Evolutionary conservation across 306 rosid genomes (phyloP), one percentile per base, ranked within the genome.

Genomic region (Astragalus glycyphyllos): DNA sequence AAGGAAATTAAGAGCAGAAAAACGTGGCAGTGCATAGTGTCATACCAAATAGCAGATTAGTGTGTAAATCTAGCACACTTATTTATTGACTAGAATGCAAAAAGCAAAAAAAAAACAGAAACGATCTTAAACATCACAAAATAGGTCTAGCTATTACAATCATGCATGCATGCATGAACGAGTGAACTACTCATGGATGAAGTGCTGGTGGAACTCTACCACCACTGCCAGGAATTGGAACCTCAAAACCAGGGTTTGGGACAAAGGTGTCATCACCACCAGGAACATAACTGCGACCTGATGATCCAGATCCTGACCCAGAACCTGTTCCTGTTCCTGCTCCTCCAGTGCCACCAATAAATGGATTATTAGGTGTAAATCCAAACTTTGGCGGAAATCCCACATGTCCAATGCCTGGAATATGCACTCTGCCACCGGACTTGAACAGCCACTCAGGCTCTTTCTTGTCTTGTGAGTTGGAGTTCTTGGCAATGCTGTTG

Each of bases 191-290:
- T 88, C 81, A 91, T 15, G 89, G 89, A 54, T 11, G 16, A 73
- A 15, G 26, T 8, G 80, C 7, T 5, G 50, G 44, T 31, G 87
- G 83, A 77, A 48, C 72, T 60, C 76, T 69, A 14, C 74, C 78
- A 51, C 83, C 84, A 20, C 55, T 20, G n/a, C 86, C 89, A 6
- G 91, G 92, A 76, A 16, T 71, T 7, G 95, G 92, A 73, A 82
- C 88, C 82, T 87, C 92, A 46, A 38, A 60, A 29, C 94, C 94
- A 0, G 92, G 95, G 82, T 88, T 88, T 46, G 92, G 96, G 50
- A 80, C 76, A 31, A 82, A 83, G 0, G 87, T 89, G 71, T 89
- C 92, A 72, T 92, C 96, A 4, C 80, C 87, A 42, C 95, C 98
- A 0, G 98, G 96, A 53, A 90, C 60, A 31, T 86, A 82, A 58